Conservation (phyloP, 257 asterid species). For the Ballota nigra region DNA sequence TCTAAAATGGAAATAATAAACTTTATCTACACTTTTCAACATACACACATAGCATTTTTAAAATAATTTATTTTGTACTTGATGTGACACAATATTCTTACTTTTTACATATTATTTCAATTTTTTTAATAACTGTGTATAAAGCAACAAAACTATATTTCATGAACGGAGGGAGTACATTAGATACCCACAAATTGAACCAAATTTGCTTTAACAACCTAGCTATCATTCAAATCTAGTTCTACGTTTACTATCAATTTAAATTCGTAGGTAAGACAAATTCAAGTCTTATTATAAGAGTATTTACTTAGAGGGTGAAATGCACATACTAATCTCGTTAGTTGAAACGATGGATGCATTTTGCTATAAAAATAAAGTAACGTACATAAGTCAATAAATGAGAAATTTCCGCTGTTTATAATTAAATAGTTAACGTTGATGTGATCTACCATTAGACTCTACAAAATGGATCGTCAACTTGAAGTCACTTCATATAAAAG, state of each 20-base stretch:
- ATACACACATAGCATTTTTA: too few relatives aligned
- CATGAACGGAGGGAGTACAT: too few relatives aligned
- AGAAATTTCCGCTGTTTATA: not conserved
- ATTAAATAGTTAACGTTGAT: not conserved
- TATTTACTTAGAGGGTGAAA: not conserved
- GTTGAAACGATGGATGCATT: not conserved
- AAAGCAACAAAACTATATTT: too few relatives aligned
- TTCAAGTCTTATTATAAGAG: not conserved
- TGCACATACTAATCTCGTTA: not conserved
- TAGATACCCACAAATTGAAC: not conserved
- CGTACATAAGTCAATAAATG: not conserved
- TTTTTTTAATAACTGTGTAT: too few relatives aligned
- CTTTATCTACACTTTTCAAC: too few relatives aligned
- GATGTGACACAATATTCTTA: too few relatives aligned
- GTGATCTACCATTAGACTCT: not conserved
- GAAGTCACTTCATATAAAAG: slow-evolving; percentile 34
- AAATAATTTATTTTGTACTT: too few relatives aligned
- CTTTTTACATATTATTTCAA: too few relatives aligned
- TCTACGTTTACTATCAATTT: not conserved
- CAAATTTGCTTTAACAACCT: not conserved
- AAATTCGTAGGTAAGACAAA: not conserved
- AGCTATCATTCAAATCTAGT: too few relatives aligned
- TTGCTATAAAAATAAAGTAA: too few relatives aligned
- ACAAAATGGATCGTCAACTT: not conserved
- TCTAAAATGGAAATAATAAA: too few relatives aligned